Evolutionary conservation across 176 grass and related monocot species (phyloP), one percentile per base, ranked within the genome.

Genomic region (Triticum monococcum): DNA sequence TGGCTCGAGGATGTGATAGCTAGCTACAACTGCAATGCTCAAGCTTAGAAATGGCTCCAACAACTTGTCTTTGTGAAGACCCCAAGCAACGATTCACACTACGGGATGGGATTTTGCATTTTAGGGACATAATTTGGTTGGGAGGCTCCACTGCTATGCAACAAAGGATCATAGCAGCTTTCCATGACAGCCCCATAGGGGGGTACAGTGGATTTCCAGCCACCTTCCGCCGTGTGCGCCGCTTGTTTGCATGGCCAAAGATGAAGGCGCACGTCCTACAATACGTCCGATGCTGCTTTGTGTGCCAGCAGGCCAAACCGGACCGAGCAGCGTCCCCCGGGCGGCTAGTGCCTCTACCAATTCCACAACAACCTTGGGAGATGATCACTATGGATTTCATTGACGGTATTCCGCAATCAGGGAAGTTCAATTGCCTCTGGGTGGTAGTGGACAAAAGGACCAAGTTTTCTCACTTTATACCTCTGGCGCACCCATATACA

Each of bases 61-160:
- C 56, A 59, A 59, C 17, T 59, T 5, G 56, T 5, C 12, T 52
- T 5, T 5, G 5, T 6, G 14, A 14, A 4, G 48, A 52, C 14
- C 5, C 14, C 14, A 52, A 17, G 14, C 14, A 16, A 4, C 14
- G 5, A 6, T 17, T 52, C 5, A 17, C 1, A 2, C 2, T 59
- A 0, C 7, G 22, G 1, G 3, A n/a, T 0, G 20, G 2, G 1
- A 4, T n/a, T 4, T 1, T 59, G 3, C 5, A 13, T n/a, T 59
- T 22, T 8, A 7, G 20, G 1, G 20, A 9, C 5, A 5, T 0
- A 2, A 22, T 59, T n/a, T 59, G 18, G 56, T 5, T 59, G 0
- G 56, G 56, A 3, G 20, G 20, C 6, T 22, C 18, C 2, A 22
- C 20, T 9, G 5, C 56, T 2, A 5, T n/a, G 18, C 56, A 59